Evolutionary conservation across 1,139 yeast species (phyloP).

Genomic region (Pichia sp.): DNA sequence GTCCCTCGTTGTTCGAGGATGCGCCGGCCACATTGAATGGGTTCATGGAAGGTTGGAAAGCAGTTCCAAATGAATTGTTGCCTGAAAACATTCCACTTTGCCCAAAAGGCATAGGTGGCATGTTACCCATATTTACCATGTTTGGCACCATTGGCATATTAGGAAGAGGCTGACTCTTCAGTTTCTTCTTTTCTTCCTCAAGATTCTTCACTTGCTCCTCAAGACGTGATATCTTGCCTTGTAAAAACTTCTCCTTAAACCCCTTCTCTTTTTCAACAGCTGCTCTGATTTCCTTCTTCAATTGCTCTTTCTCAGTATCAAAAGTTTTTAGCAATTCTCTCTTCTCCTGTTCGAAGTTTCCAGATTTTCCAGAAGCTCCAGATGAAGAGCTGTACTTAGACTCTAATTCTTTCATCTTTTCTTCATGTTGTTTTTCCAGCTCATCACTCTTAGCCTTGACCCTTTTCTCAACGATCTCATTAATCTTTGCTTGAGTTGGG

Average conservation of each 20-base stretch:
- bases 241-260: constrained; percentile 30
- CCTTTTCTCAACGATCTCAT: constrained; percentile 31
- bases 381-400: not conserved
- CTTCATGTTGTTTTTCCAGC: constrained; percentile 26
- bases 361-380: constrained; percentile 1
- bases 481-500: constrained; percentile 30
- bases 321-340: constrained; percentile 20
- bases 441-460: constrained; percentile 29
- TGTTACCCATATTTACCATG: constrained; percentile 3
- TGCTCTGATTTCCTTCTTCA: constrained; percentile 25
- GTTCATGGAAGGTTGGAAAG: not conserved
- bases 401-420: constrained; percentile 22
- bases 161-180: not conserved
- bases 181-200: constrained; percentile 14
- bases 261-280: constrained; percentile 30
- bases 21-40: not conserved
- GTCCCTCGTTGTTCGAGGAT: not conserved
- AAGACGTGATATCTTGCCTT: constrained; percentile 18
- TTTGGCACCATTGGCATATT: constrained; percentile 6
- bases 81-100: not conserved
- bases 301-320: constrained; percentile 27
- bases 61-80: not conserved
- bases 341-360: constrained; percentile 11
- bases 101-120: constrained; percentile 8
- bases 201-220: constrained; percentile 22